Base-by-base conservation (phyloP, 2,329 filamentous ascomycete genomes). In the Helicocarpus griseus region DNA sequence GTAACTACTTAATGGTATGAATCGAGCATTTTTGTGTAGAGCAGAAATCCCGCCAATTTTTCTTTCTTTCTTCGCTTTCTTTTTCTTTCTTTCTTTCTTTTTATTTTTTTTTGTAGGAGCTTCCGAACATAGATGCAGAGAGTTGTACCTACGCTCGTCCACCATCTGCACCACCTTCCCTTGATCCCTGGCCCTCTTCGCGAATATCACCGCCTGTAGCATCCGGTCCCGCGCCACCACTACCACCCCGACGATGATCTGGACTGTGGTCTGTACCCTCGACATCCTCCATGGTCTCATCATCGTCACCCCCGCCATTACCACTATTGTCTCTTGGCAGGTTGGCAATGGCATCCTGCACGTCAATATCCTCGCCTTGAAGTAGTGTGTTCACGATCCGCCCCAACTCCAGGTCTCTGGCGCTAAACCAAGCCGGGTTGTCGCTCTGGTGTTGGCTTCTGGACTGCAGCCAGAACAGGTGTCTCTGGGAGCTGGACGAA, bases 401-500 rank as follows among this genome's bases (percentile, higher is more conserved):
- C 28, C 89, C 90, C 57, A 96, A 83, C 74, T 89, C 91, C 62
- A 85, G 77, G 67, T 97, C 91, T 52, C 90, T 80, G 48, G 85
- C 80, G 70, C 89, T 95, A 71, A 95, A 87, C 78, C 81, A 89
- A 70, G 81, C 83, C 6, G 83, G 74, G 60, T 91, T 82, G 76
- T 85, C 66, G 73, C 78, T 57, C 74, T 79, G 65, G 70, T 82
- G 81, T 71, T 96, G 89, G 29, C 85, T 80, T 71, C 90, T 90
- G 28, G 89, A 93, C 72, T 98, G 93, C 64, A 98, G 76, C 90
- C 91, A 98, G 76, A 97, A 98, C 54, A 96, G 78, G 71, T 97
- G 79, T 63, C 90, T 83, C 70, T 94, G 85, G 53, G 89, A 93
- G 56, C 89, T 95, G 11, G 90, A 96, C 28, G 80, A 81, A 74